Base-by-base conservation (phyloP, 2,329 filamentous ascomycete species). In the Pseudogymnoascus sp. region DNA sequence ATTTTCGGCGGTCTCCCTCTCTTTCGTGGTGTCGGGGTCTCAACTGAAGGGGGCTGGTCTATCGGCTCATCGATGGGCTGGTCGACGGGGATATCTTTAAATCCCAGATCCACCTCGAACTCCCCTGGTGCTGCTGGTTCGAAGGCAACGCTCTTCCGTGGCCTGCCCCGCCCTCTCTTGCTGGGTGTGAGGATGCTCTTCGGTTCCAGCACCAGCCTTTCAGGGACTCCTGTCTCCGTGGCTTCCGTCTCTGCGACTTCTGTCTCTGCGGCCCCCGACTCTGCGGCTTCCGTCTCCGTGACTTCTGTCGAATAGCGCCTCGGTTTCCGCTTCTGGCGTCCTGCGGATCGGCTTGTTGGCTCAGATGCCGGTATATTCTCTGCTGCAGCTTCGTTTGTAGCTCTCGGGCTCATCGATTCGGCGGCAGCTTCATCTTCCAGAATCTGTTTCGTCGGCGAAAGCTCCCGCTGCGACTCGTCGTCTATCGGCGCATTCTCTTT, bases 101-200 rank as follows among this genome's bases (percentile, higher is more conserved):
- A 83, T 59, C 77, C 80, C 23, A 71, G 39, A 52, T 72, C 68
- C 0, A 83, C 71, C 52, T 83, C 81, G 10, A 75, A 75, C 26
- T 71, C 65, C 8, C 66, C 67, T 37, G 69, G 52, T 19, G 16
- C 68, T 23, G 67, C 19, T 19, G 19, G 66, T 14, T 79, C 75
- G 67, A 86, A 87, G 0, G 77, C 80, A 12, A 86, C 84, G 65
- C 73, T 85, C 71, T 86, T 87, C 12, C 73, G 77, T 60, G 74
- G 66, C 68, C 76, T 72, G 39, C 70, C 72, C 7, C 64, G 65
- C 45, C 69, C 73, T 63, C 76, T 78, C 70, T 80, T 83, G 16
- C 75, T 76, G 3, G 84, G 83, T 2, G 81, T 81, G 43, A 86
- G 69, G 62, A 86, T 87, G 6, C 83, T 77, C 69, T 81, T 85